Conservation (phyloP, 169 alveolate genomes). For the Eimeria sp. region DNA sequence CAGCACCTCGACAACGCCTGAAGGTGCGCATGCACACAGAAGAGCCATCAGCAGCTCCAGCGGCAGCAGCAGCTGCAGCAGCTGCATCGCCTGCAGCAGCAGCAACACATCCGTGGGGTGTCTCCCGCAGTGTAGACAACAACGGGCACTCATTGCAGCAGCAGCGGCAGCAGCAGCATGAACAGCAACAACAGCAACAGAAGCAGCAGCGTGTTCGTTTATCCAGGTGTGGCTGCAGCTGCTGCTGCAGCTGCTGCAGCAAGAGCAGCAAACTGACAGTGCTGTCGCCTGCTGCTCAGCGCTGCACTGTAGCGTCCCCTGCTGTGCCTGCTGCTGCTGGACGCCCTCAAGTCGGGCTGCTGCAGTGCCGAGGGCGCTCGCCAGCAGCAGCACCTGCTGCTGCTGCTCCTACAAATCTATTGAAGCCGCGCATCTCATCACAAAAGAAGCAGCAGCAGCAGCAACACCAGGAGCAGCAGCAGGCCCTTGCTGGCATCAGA, state of each 20-base stretch:
- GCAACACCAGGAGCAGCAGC: slow-evolving; percentile 43
- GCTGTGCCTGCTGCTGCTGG: slow-evolving; percentile 30
- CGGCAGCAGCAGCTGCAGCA: slow-evolving; percentile 19
- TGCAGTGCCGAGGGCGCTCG: slow-evolving; percentile 32
- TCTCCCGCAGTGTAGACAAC: too few relatives aligned
- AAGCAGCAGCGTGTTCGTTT: slow-evolving; percentile 16
- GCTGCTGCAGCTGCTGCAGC: slow-evolving; percentile 31
- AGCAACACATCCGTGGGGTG: slow-evolving; percentile 19
- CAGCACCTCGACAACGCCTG: not conserved
- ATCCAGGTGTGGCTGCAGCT: not conserved
- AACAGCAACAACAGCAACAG: not conserved
- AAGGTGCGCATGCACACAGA: not conserved
- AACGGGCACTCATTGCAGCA: not conserved
- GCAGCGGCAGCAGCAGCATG: slow-evolving; percentile 11
- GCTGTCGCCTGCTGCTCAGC: not conserved
- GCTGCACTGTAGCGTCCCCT: not conserved
- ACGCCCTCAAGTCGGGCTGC: slow-evolving; percentile 28
- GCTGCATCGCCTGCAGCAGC: slow-evolving; percentile 51
- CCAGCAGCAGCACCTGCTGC: slow-evolving; percentile 39
- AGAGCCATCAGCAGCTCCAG: slow-evolving; percentile 31
- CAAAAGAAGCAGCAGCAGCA: not conserved
- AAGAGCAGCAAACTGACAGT: not conserved
- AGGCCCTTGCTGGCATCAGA: not conserved
- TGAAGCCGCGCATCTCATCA: not conserved
- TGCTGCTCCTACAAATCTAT: not conserved